Evolutionary conservation across 2,329 filamentous ascomycete species (phyloP).

Genomic region (Rutstroemia sp.): DNA sequence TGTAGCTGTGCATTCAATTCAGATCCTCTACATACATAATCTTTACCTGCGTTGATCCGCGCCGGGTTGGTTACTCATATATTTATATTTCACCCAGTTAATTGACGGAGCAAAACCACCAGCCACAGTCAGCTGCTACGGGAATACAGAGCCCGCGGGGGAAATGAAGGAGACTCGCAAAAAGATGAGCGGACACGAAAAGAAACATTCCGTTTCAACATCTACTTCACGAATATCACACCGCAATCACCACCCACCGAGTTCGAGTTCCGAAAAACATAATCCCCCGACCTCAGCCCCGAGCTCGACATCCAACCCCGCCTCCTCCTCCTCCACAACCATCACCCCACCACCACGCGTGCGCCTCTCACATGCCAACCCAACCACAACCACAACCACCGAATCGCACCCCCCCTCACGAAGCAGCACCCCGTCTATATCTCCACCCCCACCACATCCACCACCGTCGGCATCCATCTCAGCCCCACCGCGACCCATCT

Average conservation of each 20-base stretch:
- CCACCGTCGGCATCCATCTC: too few species aligned
- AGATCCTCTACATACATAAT: too few species aligned
- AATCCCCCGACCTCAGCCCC: not conserved
- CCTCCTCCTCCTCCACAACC: not conserved
- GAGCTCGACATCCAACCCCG: not conserved
- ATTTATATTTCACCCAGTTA: too few species aligned
- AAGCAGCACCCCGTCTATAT: not conserved
- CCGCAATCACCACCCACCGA: not conserved
- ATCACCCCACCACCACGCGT: not conserved
- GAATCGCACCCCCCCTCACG: not conserved
- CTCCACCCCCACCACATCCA: not conserved
- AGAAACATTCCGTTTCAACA: not conserved
- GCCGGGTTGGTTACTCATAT: too few species aligned
- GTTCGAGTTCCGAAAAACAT: not conserved
- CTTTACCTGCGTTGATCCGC: not conserved
- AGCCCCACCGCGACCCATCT: not conserved
- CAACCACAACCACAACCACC: not conserved
- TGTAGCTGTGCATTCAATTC: too few species aligned
- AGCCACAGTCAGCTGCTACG: too few species aligned
- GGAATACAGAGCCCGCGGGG: too few species aligned
- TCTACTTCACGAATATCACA: not conserved
- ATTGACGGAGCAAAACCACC: too few species aligned
- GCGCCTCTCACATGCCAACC: not conserved
- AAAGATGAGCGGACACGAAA: slow-evolving; percentile 4
- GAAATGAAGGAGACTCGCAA: not conserved